These are phyloP conservation scores for Exophiala lecanii-corni DNA, from an alignment of 2,329 filamentous ascomycete species.

Conservation along the genomic window DNA sequence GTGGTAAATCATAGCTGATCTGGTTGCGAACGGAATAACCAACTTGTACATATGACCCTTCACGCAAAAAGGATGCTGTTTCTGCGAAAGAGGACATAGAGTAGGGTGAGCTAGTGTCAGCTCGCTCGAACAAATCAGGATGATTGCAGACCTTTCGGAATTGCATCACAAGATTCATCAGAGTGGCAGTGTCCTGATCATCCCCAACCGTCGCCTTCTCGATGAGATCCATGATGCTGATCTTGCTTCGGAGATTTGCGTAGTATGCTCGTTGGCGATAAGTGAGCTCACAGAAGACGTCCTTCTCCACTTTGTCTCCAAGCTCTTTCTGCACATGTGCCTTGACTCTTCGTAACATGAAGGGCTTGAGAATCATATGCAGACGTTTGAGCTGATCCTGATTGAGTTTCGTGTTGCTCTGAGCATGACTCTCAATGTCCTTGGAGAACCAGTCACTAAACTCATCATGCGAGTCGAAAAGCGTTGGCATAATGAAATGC, in stretches of 20 bases:
- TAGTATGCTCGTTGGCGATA: slow-evolving; percentile 95
- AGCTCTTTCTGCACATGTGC: slow-evolving; percentile 99
- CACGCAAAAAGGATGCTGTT: slow-evolving; percentile 89
- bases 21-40: slow-evolving; percentile 81
- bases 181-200: slow-evolving; percentile 86
- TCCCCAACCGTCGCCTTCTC: slow-evolving; percentile 94
- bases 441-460: slow-evolving; percentile 53
- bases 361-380: slow-evolving; percentile 98
- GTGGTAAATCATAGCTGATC: slow-evolving; percentile 79
- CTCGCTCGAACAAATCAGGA: slow-evolving; percentile 91
- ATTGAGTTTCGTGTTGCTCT: slow-evolving; percentile 99
- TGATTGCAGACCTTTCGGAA: slow-evolving; percentile 99
- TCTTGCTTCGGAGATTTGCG: slow-evolving; percentile 86
- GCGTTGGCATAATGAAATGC: slow-evolving; percentile 99
- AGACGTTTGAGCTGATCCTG: slow-evolving; percentile 94
- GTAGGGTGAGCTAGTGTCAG: slow-evolving; percentile 82
- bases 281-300: slow-evolving; percentile 93
- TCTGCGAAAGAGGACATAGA: slow-evolving; percentile 85
- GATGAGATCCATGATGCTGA: slow-evolving; percentile 97
- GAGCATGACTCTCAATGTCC: slow-evolving; percentile 89
- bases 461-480: slow-evolving; percentile 65
- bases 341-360: slow-evolving; percentile 99
- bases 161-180: slow-evolving; percentile 99
- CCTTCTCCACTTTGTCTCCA: slow-evolving; percentile 95
- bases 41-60: slow-evolving; percentile 73